phyloP scores from a whole-genome alignment of 306 rosid genomes.

The Prunus padus region DNA sequence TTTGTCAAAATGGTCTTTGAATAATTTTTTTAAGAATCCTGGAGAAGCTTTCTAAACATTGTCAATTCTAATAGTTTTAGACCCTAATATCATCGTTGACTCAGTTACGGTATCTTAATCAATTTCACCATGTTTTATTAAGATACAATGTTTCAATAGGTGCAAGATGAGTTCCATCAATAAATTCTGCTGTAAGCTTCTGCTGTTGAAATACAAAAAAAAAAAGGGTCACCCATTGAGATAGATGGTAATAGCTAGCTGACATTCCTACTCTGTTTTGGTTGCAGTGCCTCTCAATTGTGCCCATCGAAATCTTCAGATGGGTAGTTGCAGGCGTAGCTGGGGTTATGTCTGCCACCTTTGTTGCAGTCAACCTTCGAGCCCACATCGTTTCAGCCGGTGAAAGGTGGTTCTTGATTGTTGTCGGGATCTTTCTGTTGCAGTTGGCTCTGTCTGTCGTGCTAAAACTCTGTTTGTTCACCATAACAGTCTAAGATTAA shows the following conservation, averaged over 20 bases:
- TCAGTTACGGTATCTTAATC: background rate
- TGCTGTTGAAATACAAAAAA: background rate
- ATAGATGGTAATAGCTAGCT: constrained; percentile 11
- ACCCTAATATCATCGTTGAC: background rate
- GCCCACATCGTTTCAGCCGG: constrained; percentile 91
- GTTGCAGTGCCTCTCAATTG: constrained; percentile 83
- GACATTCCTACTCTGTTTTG: constrained; percentile 2
- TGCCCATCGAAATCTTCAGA: constrained; percentile 75
- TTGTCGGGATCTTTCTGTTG: constrained; percentile 84
- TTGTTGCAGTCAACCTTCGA: constrained; percentile 85
- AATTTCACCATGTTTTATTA: background rate
- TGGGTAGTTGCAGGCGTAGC: constrained; percentile 89
- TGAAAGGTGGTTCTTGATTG: constrained; percentile 89
- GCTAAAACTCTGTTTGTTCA: constrained; percentile 78
- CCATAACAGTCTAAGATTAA: constrained; percentile 58
- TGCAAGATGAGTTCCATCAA: background rate
- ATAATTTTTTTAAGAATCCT: background rate
- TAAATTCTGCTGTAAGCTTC: background rate
- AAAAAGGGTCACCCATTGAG: background rate
- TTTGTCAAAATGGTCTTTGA: background rate
- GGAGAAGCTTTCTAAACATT: background rate
- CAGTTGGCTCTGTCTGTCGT: constrained; percentile 83
- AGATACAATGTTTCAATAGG: background rate
- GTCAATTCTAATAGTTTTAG: background rate
- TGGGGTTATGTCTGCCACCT: constrained; percentile 89